Evolutionary conservation across 2,329 filamentous ascomycete genomes (phyloP), one percentile per base, ranked within the genome.

Genomic region (Fusarium falciforme): DNA sequence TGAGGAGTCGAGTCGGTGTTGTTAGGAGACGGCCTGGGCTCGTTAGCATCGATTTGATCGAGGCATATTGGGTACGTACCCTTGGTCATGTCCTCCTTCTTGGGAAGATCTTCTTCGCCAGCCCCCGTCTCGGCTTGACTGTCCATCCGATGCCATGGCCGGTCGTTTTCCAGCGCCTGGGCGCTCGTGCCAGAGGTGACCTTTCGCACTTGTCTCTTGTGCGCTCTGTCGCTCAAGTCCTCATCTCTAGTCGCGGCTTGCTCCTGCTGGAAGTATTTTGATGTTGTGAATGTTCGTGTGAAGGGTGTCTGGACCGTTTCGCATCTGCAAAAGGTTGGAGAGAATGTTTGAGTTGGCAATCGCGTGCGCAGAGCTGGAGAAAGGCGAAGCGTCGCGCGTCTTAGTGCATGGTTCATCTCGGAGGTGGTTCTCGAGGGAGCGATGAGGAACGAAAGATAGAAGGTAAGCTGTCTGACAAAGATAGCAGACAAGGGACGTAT

Each of bases 1-100:
- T 96, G 59, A 97, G 88, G 66, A 96, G 89, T 2, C 93, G 89
- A 0, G 93, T 94, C 0, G 94, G 94, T 0, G 94, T 97, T 0
- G 93, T 95, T 31, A 96, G 84, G 3, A 97, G 88, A 79, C 94
- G 94, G 22, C 94, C 93, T 87, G 8, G 0, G 16, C 2, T 16
- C 2, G 25, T 71, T 10, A 68, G 57, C 33, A 17, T 44, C 3
- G 47, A 33, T 2, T n/a, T 6, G 6, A 12, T 2, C 5, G 6
- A 20, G 6, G 8, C 12, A 8, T 14, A 2, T 4, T 16, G 20
- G 14, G 22, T 4, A 11, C 16, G 12, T 68, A 76, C 79, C 79
- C 65, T 80, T 80, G 2, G 67, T 70, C 57, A 70, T 44, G 22
- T 76, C 69, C 1, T 62, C 57, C 5, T 73, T 70, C 6, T 75